phyloP scores from a whole-genome alignment of 2,329 filamentous ascomycete species.

The Penicillium sp. region DNA sequence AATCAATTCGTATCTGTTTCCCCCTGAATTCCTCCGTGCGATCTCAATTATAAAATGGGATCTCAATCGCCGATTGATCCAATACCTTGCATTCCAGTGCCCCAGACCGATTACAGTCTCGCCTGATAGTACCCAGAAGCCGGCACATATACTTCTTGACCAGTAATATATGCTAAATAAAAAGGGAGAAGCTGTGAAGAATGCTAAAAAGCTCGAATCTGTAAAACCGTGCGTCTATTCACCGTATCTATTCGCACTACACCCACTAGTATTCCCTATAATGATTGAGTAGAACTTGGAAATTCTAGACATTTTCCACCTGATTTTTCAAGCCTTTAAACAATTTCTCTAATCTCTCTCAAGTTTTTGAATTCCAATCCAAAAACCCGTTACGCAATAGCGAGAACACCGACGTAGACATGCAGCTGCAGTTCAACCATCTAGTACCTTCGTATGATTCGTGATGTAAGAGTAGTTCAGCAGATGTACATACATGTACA shows the following conservation, averaged over 20 bases:
- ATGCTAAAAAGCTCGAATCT: neutral
- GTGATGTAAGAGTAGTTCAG: neutral
- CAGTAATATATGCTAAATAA: neutral
- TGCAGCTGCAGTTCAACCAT: neutral
- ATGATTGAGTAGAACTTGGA: neutral
- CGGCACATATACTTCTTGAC: neutral
- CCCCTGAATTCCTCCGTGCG: neutral
- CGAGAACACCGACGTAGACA: neutral
- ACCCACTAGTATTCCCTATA: neutral
- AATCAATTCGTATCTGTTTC: neutral
- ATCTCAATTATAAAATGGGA: conserved; percentile 1
- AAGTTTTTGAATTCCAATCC: neutral
- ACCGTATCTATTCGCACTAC: neutral
- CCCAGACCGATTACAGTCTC: conserved; percentile 2
- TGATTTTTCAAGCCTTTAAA: neutral
- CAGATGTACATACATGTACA: neutral
- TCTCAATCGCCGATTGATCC: conserved; percentile 21
- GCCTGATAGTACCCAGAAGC: neutral
- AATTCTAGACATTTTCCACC: neutral
- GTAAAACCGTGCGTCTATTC: too few relatives aligned
- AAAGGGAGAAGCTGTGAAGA: neutral
- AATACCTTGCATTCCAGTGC: conserved; percentile 2
- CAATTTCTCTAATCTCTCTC: neutral
- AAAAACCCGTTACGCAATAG: neutral
- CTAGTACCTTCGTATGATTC: neutral